phyloP scores from a whole-genome alignment of 345 rosid species.

The Carallia brachiata region DNA sequence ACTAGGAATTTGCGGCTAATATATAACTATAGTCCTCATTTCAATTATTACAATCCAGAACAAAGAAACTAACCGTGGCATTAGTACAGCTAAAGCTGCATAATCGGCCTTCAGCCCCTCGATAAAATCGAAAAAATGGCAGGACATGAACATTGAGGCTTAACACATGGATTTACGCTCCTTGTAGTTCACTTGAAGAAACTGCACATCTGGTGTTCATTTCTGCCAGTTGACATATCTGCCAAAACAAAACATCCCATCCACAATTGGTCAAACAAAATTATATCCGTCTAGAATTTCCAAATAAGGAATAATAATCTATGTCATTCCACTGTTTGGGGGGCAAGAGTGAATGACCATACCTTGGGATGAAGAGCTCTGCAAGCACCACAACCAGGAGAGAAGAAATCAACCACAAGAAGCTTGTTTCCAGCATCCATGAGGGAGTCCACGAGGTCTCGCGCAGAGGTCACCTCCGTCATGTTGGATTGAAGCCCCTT shows the following conservation, averaged over 20 bases:
- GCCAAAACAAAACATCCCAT: slow-evolving; percentile 17
- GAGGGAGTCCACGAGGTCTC: slow-evolving; percentile 75
- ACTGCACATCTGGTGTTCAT: slow-evolving; percentile 66
- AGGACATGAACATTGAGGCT: slow-evolving; percentile 85
- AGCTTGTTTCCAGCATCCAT: slow-evolving; percentile 72
- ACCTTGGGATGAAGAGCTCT: slow-evolving; percentile 97
- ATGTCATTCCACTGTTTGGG: no score
- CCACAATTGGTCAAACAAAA: background rate
- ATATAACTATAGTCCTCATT: background rate
- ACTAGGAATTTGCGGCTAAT: background rate
- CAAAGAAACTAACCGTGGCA: slow-evolving; percentile 73
- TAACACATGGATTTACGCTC: slow-evolving; percentile 94
- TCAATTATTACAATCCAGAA: background rate
- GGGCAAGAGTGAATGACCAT: background rate
- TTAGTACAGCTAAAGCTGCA: slow-evolving; percentile 96
- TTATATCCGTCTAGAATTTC: background rate
- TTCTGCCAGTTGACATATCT: slow-evolving; percentile 87
- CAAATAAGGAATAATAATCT: background rate
- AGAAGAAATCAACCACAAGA: slow-evolving; percentile 81
- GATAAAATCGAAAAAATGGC: slow-evolving; percentile 81
- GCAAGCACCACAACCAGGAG: slow-evolving; percentile 98
- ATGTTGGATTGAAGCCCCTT: slow-evolving; percentile 75
- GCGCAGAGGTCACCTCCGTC: slow-evolving; percentile 80
- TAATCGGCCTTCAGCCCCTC: slow-evolving; percentile 83
- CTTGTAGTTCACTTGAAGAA: slow-evolving; percentile 86